Conservation (phyloP, 176 grass and related monocot species). For the Themeda triandra region DNA sequence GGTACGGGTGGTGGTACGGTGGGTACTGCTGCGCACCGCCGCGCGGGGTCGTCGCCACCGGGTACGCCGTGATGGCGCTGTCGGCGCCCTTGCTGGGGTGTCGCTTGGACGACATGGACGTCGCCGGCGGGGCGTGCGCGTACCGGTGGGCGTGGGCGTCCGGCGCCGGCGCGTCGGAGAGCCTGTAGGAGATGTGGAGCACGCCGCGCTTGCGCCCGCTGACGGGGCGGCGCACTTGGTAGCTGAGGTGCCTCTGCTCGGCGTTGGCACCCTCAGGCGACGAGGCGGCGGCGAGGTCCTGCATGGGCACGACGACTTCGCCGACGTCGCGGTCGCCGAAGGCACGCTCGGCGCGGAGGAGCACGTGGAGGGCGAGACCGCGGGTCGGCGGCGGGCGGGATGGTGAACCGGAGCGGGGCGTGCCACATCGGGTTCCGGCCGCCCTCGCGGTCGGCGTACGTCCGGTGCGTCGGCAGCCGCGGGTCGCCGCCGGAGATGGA, state of each 20-base stretch:
- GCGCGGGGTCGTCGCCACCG: not conserved
- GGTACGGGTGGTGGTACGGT: slow-evolving; percentile 13
- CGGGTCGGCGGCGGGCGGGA: slow-evolving; percentile 30
- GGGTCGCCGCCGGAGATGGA: slow-evolving; percentile 68
- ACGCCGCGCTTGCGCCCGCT: slow-evolving; percentile 38
- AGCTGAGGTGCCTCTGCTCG: slow-evolving; percentile 30
- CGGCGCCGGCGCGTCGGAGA: slow-evolving; percentile 24
- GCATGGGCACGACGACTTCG: slow-evolving; percentile 57
- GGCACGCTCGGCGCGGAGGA: slow-evolving; percentile 54
- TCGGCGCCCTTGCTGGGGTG: not conserved
- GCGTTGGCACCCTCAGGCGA: not conserved
- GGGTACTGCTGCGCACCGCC: not conserved
- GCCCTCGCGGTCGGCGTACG: slow-evolving; percentile 46
- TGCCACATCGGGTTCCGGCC: slow-evolving; percentile 68
- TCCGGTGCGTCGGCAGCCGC: slow-evolving; percentile 45
- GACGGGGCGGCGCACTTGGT: slow-evolving; percentile 52
- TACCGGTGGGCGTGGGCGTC: not conserved
- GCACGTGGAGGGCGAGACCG: slow-evolving; percentile 46
- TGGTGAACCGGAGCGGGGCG: slow-evolving; percentile 39
- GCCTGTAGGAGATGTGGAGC: slow-evolving; percentile 50
- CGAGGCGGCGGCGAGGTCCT: slow-evolving; percentile 33
- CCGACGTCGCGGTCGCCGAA: slow-evolving; percentile 72
- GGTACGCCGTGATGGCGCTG: not conserved
- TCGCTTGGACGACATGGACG: not conserved
- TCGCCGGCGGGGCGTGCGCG: not conserved